Base-by-base conservation (phyloP, 2,329 filamentous ascomycete genomes). In the Pseudovirgaria hyperparasitica region DNA sequence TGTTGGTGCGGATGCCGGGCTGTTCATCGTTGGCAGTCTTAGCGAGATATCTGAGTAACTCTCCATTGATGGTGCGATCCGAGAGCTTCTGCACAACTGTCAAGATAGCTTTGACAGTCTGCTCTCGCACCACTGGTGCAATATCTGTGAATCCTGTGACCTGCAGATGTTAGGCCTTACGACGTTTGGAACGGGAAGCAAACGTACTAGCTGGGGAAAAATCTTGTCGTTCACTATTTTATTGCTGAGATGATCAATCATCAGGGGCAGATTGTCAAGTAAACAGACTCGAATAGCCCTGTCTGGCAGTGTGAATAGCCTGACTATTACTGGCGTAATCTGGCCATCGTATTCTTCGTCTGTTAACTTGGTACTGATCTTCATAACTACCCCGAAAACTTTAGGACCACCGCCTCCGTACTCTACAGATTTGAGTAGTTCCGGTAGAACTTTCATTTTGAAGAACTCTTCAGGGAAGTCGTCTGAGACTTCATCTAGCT, bases 401-500 rank as follows among this genome's bases (percentile, higher is more conserved):
- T 92, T 92, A 0, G 87, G 82, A 0, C 90, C 90, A 16, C 90
- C 90, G 8, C 87, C 90, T 6, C 90, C 90, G 52, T 94, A 98
- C 46, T 98, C 90, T n/a, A 96, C 85, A 0, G 86, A 93, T 49
- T 96, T 98, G n/a, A 98, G 67, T 16, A 98, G 62, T 48, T 98
- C 90, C 0, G 90, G 90, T 6, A 98, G 65, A 4, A 98, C 75
- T 47, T 96, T 98, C 68, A 92, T 81, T 50, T 92, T 92, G 65
- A 96, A 93, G 53, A 93, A 98, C 33, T 96, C 90, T 47, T 94
- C 87, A 0, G 90, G 90, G 35, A 96, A 94, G 52, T 98, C 86
- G 39, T 94, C 84, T 0, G 84, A 79, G 5, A 94, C 67, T 33
- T 80, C 68, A 39, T 92, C 84, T 5, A 98, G 69, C 44, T 92